phyloP scores from a whole-genome alignment of 2,329 filamentous ascomycete species.

The Verticillium alfalfae region DNA sequence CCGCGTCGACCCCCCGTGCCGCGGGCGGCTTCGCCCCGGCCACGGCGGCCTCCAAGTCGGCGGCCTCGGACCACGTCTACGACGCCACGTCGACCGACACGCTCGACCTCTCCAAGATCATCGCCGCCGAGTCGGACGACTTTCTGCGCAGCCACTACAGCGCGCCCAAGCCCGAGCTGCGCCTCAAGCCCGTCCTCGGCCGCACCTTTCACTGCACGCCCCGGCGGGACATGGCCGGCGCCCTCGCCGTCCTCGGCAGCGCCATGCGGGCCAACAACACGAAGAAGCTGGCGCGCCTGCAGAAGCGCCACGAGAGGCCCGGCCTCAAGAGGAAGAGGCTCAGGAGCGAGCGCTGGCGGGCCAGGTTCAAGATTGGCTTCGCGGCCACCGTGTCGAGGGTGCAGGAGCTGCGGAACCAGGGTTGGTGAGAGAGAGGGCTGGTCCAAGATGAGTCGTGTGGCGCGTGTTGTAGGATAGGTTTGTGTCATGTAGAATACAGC shows the following conservation, averaged over 20 bases:
- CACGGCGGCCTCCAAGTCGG: background rate
- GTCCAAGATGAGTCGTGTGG: too few relatives aligned
- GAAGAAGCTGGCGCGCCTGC: constrained; percentile 42
- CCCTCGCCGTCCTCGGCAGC: constrained; percentile 34
- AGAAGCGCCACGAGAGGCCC: constrained; percentile 69
- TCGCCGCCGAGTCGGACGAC: constrained; percentile 22
- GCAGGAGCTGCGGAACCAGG: constrained; percentile 66
- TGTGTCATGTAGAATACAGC: constrained; percentile 2
- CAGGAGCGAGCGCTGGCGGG: constrained; percentile 62
- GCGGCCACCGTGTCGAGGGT: constrained; percentile 58
- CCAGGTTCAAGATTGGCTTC: constrained; percentile 65
- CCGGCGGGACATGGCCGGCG: constrained; percentile 37
- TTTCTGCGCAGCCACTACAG: constrained; percentile 11
- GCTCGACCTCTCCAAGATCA: constrained; percentile 28
- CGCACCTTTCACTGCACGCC: constrained; percentile 35
- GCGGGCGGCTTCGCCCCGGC: background rate
- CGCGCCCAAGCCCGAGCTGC: constrained; percentile 20
- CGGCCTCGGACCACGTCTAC: constrained; percentile 2
- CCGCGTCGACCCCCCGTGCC: background rate
- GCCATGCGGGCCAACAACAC: constrained; percentile 42
- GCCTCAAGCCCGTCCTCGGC: constrained; percentile 35
- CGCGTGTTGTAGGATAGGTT: background rate
- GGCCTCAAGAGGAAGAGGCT: constrained; percentile 76
- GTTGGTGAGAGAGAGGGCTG: constrained; percentile 53
- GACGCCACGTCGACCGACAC: constrained; percentile 7